Conservation (phyloP, 495 filamentous ascomycete species). For the Neurospora sp. region DNA sequence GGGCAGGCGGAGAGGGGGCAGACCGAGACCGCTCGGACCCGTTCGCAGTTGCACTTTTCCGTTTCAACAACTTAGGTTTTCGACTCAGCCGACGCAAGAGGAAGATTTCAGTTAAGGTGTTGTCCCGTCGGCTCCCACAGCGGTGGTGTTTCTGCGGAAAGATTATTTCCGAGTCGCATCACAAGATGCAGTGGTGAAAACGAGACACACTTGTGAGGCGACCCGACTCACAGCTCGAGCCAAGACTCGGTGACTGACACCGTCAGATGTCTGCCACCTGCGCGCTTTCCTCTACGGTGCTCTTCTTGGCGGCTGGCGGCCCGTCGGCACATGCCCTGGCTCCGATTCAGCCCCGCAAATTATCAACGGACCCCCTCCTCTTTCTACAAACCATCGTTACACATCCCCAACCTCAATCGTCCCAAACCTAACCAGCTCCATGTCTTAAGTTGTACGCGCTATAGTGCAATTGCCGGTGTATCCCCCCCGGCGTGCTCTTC, state of each 20-base stretch:
- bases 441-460: slow-evolving; percentile 13
- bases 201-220: neutral
- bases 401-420: slow-evolving; percentile 17
- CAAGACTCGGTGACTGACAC: neutral
- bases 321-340: neutral
- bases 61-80: neutral
- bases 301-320: neutral
- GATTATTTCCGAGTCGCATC: neutral
- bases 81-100: neutral
- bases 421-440: slow-evolving; percentile 9
- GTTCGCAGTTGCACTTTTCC: neutral
- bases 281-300: neutral
- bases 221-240: neutral
- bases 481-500: slow-evolving; percentile 7
- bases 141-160: neutral
- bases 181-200: neutral
- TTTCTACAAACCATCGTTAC: slow-evolving; percentile 10
- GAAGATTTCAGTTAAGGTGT: neutral
- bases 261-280: slow-evolving; percentile 8
- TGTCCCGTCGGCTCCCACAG: neutral
- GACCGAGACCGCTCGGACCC: neutral
- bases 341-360: slow-evolving; percentile 4
- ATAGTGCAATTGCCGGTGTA: slow-evolving; percentile 24
- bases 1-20: neutral
- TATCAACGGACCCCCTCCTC: slow-evolving; percentile 3